Conservation (phyloP, 164 flowering plant genomes). For the Nelumbo lutea region DNA sequence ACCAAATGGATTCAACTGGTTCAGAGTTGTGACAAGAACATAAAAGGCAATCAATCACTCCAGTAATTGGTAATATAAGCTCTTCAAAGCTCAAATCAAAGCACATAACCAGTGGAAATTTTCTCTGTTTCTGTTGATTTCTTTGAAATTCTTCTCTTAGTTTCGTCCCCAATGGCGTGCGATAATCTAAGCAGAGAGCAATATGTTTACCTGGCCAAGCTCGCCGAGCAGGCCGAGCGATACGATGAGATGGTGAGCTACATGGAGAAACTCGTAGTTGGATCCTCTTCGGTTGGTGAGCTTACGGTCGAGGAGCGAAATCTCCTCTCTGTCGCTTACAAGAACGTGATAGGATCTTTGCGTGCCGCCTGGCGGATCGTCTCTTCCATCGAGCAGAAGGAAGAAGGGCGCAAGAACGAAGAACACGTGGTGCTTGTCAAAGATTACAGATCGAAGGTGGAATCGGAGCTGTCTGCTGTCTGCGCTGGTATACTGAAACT, state of each 20-base stretch:
- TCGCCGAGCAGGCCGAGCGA: conserved; percentile 81
- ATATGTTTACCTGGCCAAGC: conserved; percentile 66
- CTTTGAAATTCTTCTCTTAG: neutral
- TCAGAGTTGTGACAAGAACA: too few relatives aligned
- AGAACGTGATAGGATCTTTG: conserved; percentile 78
- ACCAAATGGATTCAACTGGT: too few relatives aligned
- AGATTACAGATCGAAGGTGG: conserved; percentile 62
- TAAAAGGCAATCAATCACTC: neutral
- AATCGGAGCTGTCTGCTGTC: conserved; percentile 46
- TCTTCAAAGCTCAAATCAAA: neutral
- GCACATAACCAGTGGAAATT: neutral
- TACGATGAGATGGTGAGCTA: conserved; percentile 83
- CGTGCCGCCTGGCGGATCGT: conserved; percentile 88
- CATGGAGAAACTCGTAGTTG: conserved; percentile 66
- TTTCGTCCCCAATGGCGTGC: conserved; percentile 15
- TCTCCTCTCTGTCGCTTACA: conserved; percentile 82
- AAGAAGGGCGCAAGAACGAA: conserved; percentile 69
- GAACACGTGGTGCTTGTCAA: conserved; percentile 57
- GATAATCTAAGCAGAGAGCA: conserved; percentile 57
- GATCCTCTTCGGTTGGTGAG: conserved; percentile 36
- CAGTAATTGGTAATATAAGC: neutral
- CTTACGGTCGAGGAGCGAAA: conserved; percentile 80
- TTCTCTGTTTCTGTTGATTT: neutral
- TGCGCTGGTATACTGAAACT: conserved; percentile 59
- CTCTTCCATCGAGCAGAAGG: conserved; percentile 86